These are phyloP conservation scores for Phoma sp. DNA, from an alignment of 2,329 filamentous ascomycete species.

Conservation along the genomic window DNA sequence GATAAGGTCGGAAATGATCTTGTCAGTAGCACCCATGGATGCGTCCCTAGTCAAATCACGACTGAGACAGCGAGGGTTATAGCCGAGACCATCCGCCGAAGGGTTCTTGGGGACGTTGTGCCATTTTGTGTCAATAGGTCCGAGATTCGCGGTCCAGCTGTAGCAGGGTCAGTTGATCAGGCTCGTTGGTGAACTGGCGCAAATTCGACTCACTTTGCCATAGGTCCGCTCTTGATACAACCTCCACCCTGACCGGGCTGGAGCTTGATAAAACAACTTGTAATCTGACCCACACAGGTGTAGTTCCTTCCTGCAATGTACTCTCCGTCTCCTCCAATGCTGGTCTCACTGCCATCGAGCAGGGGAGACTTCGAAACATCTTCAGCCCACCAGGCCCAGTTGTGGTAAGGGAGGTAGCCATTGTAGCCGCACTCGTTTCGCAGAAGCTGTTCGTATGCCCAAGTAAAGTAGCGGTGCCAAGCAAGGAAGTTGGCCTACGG, in stretches of 20 bases:
- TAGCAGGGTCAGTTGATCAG: background rate
- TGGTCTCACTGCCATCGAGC: conserved; percentile 62
- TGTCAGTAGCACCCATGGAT: conserved; percentile 31
- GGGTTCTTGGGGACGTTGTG: conserved; percentile 41
- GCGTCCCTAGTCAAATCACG: conserved; percentile 44
- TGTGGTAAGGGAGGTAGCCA: conserved; percentile 57
- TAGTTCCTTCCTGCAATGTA: conserved; percentile 36
- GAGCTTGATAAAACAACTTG: conserved; percentile 42
- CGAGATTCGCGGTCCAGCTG: conserved; percentile 51
- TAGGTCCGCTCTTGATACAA: conserved; percentile 60
- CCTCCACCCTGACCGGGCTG: conserved; percentile 63
- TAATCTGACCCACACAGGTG: conserved; percentile 35
- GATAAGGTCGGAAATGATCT: conserved; percentile 32
- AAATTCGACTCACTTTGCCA: conserved; percentile 49
- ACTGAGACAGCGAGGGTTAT: conserved; percentile 49
- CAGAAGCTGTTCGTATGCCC: conserved; percentile 52
- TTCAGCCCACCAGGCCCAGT: conserved; percentile 58
- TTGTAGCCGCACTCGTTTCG: conserved; percentile 52
- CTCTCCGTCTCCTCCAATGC: conserved; percentile 56
- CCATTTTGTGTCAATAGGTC: conserved; percentile 54
- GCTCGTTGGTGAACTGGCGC: background rate
- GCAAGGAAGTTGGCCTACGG: conserved; percentile 41
- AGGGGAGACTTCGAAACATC: conserved; percentile 57
- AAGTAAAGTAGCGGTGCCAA: conserved; percentile 53
- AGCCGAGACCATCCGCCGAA: conserved; percentile 34